Evolutionary conservation across 129 eudicot species (phyloP).

Genomic region (Flaveria linearis): DNA sequence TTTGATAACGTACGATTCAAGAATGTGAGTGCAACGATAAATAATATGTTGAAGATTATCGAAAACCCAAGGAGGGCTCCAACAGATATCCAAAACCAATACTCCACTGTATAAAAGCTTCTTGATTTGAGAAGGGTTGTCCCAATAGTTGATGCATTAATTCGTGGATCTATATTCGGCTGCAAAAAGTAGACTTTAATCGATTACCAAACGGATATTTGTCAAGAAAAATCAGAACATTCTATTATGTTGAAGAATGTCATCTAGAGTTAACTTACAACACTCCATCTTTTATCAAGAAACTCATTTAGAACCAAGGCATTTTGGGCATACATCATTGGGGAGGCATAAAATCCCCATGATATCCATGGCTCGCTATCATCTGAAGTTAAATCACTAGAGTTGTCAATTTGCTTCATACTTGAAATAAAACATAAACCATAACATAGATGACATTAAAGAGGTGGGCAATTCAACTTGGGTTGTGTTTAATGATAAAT

Average conservation of each 20-base stretch:
- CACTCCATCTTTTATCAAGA: constrained; percentile 60
- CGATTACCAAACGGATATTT: not conserved
- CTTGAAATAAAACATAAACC: not conserved
- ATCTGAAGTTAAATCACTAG: constrained; percentile 35
- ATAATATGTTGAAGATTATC: constrained; percentile 48
- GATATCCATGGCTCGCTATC: constrained; percentile 48
- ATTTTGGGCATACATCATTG: constrained; percentile 68
- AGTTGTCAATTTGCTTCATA: not conserved
- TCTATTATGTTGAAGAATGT: not conserved
- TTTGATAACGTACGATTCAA: constrained; percentile 43
- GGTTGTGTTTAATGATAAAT: not conserved
- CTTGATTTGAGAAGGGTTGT: constrained; percentile 37
- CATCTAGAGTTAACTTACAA: constrained; percentile 34
- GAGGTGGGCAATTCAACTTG: not conserved
- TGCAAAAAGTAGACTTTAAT: constrained; percentile 7
- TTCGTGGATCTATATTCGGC: constrained; percentile 35
- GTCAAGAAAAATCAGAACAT: not conserved
- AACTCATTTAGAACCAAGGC: constrained; percentile 55
- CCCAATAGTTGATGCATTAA: constrained; percentile 41
- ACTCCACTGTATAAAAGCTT: constrained; percentile 33
- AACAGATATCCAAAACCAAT: constrained; percentile 56
- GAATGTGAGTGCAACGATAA: constrained; percentile 49
- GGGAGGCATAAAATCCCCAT: constrained; percentile 61
- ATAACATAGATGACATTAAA: not conserved
- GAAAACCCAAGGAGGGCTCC: constrained; percentile 56